A percentile compares a stretch with the other conserved stretches of the same genome.
These are phyloP conservation scores for Dentipellis sp. DNA, from an alignment of 768 basidiomycete genomes.

Conservation along the genomic window DNA sequence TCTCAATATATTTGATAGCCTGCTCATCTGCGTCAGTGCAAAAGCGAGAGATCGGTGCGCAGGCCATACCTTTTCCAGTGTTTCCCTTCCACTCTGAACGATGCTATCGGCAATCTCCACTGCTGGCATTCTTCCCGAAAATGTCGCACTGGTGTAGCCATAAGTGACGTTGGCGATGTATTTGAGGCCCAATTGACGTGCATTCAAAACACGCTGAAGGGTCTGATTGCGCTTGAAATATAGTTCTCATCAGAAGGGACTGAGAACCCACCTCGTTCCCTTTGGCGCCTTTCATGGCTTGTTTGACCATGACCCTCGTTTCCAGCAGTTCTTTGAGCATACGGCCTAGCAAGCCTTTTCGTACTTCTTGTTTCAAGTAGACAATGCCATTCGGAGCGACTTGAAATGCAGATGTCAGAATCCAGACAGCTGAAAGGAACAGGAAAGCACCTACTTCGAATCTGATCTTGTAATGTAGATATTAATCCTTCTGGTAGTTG, in stretches of 20 bases:
- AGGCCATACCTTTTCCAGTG: constrained; percentile 72
- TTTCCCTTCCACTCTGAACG: constrained; percentile 93
- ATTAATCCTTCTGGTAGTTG: constrained; percentile 60
- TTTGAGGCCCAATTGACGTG: constrained; percentile 88
- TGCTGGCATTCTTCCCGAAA: constrained; percentile 95
- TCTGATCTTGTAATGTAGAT: constrained; percentile 61
- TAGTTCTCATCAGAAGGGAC: constrained; percentile 2
- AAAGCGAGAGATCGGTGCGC: background rate
- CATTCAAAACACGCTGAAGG: constrained; percentile 69
- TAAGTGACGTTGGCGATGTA: constrained; percentile 94
- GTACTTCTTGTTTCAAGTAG: constrained; percentile 79
- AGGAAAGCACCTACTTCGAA: constrained; percentile 47
- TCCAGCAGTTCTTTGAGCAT: constrained; percentile 92
- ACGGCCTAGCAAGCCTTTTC: constrained; percentile 77
- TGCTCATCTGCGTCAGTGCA: constrained; percentile 20
- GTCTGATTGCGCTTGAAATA: constrained; percentile 35
- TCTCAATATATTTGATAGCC: constrained; percentile 78
- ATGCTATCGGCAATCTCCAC: constrained; percentile 98
- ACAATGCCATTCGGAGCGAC: constrained; percentile 95
- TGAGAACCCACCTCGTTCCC: constrained; percentile 56
- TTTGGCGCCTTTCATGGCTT: constrained; percentile 80
- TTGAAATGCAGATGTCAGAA: constrained; percentile 21
- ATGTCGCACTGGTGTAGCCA: constrained; percentile 91
- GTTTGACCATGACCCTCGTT: constrained; percentile 96
- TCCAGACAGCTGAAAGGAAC: background rate